These are phyloP conservation scores for Pseudohyphozyma bogoriensis DNA, from an alignment of 768 basidiomycete genomes.

Conservation along the genomic window DNA sequence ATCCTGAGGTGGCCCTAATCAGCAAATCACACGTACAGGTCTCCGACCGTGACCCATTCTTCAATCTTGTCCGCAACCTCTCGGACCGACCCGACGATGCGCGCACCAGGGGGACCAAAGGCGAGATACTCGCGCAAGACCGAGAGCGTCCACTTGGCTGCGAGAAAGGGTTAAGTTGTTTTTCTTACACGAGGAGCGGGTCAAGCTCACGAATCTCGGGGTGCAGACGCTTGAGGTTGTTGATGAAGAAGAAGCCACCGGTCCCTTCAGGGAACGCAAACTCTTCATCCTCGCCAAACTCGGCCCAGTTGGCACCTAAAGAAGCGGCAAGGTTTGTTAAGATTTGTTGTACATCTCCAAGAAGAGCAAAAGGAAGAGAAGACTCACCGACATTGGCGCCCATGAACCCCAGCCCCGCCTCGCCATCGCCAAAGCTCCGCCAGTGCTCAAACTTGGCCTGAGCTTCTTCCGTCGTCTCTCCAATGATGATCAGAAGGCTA, in stretches of 20 bases:
- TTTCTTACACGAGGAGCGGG: neutral
- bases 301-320: neutral
- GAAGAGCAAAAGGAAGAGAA: no score
- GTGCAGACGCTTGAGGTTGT: neutral
- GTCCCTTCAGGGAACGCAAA: neutral
- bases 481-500: neutral
- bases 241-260: neutral
- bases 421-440: no score
- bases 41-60: neutral
- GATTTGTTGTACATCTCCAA: no score
- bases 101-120: neutral
- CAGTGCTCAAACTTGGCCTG: conserved; percentile 2
- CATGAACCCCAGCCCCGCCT: neutral
- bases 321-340: no score
- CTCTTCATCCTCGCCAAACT: neutral
- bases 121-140: neutral
- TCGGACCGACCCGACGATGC: neutral
- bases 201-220: neutral
- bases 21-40: no score
- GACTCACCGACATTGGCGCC: neutral
- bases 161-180: neutral
- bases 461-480: neutral
- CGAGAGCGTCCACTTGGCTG: neutral
- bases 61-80: neutral
- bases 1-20: no score